Evolutionary conservation across 2,329 filamentous ascomycete species (phyloP).

Genomic region (Trichoderma asperellum): DNA sequence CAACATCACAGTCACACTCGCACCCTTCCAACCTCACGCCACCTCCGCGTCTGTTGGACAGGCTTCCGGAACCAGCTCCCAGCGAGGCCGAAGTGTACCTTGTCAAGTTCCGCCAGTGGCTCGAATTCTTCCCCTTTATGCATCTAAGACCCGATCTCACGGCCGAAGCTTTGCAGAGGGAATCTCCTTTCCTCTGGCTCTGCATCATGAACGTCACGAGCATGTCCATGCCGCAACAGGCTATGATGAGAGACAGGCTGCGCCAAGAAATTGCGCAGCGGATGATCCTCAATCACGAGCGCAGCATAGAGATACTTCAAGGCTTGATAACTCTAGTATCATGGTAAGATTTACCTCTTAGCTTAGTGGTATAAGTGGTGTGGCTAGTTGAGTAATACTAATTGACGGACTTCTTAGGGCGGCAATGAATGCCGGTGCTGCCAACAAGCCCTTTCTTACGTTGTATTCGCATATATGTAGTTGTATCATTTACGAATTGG

Average conservation of each 20-base stretch:
- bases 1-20: slow-evolving; percentile 36
- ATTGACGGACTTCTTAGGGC: slow-evolving; percentile 39
- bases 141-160: slow-evolving; percentile 45
- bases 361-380: neutral
- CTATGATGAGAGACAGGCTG: slow-evolving; percentile 45
- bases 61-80: slow-evolving; percentile 39
- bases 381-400: neutral
- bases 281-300: slow-evolving; percentile 53
- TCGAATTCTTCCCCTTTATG: slow-evolving; percentile 52
- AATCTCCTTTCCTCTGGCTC: slow-evolving; percentile 55
- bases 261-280: slow-evolving; percentile 51
- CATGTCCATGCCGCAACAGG: slow-evolving; percentile 47
- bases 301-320: slow-evolving; percentile 55
- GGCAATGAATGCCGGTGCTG: slow-evolving; percentile 43
- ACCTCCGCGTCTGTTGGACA: slow-evolving; percentile 24
- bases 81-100: slow-evolving; percentile 48
- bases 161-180: slow-evolving; percentile 44
- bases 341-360: slow-evolving; percentile 45
- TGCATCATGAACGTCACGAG: slow-evolving; percentile 53
- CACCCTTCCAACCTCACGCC: neutral
- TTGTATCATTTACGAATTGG: slow-evolving; percentile 51
- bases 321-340: slow-evolving; percentile 52
- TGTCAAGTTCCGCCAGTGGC: slow-evolving; percentile 47
- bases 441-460: slow-evolving; percentile 50
- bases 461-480: slow-evolving; percentile 49